Base-by-base conservation (phyloP, 2,329 filamentous ascomycete species). In the Neocatenulostroma microsporum region DNA sequence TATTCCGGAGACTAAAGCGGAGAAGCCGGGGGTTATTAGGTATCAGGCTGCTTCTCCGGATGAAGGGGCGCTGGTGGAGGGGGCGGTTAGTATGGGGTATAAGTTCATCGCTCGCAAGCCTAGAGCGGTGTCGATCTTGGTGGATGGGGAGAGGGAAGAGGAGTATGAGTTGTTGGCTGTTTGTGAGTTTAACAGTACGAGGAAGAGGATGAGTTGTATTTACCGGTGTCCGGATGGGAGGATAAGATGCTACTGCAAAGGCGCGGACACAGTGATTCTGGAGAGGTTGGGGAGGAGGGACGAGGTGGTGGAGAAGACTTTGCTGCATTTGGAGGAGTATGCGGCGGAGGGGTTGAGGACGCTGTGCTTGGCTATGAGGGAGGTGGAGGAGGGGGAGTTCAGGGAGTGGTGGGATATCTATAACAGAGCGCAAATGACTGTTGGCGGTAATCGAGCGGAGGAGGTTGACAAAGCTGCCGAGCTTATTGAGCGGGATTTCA, bases 1-100 rank as follows among this genome's bases (percentile, higher is more conserved):
- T 48, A 98, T 98, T 54, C 93, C 91, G 0, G 91, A 98, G 63
- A 72, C 80, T 52, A 78, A 78, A 33, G 83, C 87, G 28, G 81
- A 86, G 50, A 83, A 84, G 41, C 73, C 75, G 2, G 82, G 78
- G 13, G 73, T 78, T 24, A 95, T 98, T 70, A 96, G 93, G 63
- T 98, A 98, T 52, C 93, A 98, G 65, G 91, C 91, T 17, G 89
- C 93, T 2, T 98, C 91, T 17, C 91, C 91, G 1, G 91, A 98
- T 49, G 91, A 98, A 61, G 91, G 89, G 39, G 91, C 91, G n/a
- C 68, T 98, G 32, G 91, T 98, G 0, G 83, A 95, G 53, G 93
- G 91, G 39, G 91, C 91, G 1, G 76, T 88, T 3, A 65, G 72
- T 30, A 70, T 98, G 34, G 91, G 89, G 4, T 96, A 95, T 68